These are phyloP conservation scores for Skeletonema marinoi DNA, from an alignment of 108 stramenopile genomes.

Conservation along the genomic window DNA sequence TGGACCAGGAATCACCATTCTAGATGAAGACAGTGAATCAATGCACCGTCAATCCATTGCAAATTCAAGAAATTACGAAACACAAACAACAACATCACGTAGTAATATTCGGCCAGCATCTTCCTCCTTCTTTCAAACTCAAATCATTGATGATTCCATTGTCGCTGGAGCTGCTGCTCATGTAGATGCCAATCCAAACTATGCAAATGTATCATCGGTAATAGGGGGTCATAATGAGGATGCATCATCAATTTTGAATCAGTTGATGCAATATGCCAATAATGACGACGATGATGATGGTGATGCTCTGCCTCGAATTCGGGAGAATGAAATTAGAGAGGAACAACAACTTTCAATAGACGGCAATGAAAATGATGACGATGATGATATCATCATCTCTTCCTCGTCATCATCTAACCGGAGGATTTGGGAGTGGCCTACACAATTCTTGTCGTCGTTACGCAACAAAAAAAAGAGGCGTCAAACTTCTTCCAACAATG, in stretches of 20 bases:
- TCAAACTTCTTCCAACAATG: background rate
- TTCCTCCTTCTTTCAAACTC: constrained; percentile 3
- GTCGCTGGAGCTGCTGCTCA: background rate
- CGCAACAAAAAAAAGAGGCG: background rate
- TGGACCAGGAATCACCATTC: background rate
- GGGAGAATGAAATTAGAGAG: background rate
- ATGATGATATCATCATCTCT: background rate
- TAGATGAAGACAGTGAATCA: background rate
- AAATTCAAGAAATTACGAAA: background rate
- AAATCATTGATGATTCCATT: background rate
- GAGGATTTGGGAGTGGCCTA: background rate
- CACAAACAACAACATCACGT: background rate
- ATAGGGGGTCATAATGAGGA: background rate
- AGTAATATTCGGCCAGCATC: background rate
- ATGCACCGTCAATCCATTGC: background rate
- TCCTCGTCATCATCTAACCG: background rate
- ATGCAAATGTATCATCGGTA: background rate
- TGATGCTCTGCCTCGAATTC: background rate
- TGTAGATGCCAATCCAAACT: background rate
- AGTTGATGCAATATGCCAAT: background rate
- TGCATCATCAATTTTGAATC: background rate
- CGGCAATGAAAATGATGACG: background rate
- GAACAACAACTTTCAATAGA: constrained; percentile 2
- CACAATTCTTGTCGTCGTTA: background rate
- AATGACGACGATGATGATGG: background rate